Conservation (phyloP, 140 eudicot genomes). For the Bidens hawaiensis region DNA sequence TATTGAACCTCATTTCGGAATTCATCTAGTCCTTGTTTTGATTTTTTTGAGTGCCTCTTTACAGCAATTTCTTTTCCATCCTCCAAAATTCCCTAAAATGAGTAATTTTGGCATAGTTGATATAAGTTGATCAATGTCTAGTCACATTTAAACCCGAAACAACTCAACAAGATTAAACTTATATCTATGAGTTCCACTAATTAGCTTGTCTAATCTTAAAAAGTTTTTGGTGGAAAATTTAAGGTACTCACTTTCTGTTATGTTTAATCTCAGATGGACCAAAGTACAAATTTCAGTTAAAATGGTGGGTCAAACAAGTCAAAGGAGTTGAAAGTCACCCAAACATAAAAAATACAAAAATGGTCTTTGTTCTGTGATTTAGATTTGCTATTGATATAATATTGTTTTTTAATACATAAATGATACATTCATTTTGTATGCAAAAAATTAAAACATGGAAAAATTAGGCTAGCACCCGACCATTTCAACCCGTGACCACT, state of each 20-base stretch:
- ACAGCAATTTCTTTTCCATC: slow-evolving; percentile 46
- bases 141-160: background rate
- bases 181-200: background rate
- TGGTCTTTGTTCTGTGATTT: no score
- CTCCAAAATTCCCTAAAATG: slow-evolving; percentile 32
- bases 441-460: no score
- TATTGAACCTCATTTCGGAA: slow-evolving; percentile 33
- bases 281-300: no score
- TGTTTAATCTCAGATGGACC: no score
- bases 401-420: no score
- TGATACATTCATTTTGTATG: no score
- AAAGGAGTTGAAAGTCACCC: no score
- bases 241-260: no score
- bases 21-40: slow-evolving; percentile 43
- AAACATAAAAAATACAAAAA: no score
- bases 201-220: background rate
- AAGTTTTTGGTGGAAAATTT: background rate
- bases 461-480: background rate
- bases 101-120: background rate
- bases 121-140: background rate
- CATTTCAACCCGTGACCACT: no score
- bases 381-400: no score
- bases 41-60: slow-evolving; percentile 34
- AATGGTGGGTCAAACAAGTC: no score
- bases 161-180: background rate